phyloP scores from a whole-genome alignment of 2,329 filamentous ascomycete genomes.

The Clarireedia sp. region DNA sequence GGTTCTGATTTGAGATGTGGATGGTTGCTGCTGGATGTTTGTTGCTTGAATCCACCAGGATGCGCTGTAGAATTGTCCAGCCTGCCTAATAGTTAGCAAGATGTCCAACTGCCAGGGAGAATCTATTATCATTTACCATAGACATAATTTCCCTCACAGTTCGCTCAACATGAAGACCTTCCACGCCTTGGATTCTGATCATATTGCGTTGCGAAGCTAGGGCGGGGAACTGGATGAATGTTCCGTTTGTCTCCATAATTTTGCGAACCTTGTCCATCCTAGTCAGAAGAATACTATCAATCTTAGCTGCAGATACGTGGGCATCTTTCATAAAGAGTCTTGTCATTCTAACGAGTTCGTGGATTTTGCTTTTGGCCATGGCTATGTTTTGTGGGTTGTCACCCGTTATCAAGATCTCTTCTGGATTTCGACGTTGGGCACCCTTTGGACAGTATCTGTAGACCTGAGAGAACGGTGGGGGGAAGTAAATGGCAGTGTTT shows the following conservation, averaged over 20 bases:
- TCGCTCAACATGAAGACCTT: constrained; percentile 88
- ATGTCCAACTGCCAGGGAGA: not conserved
- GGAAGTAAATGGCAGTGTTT: constrained; percentile 96
- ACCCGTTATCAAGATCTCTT: constrained; percentile 93
- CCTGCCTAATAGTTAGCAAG: constrained; percentile 41
- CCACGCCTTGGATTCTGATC: constrained; percentile 84
- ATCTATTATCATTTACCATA: constrained; percentile 50
- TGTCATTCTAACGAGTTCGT: constrained; percentile 72
- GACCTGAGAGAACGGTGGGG: constrained; percentile 83
- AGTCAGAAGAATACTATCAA: constrained; percentile 86
- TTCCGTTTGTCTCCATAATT: constrained; percentile 94
- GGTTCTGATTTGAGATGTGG: constrained; percentile 55
- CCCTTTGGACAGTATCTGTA: constrained; percentile 84
- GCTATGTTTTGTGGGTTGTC: constrained; percentile 78
- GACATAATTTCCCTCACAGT: constrained; percentile 95
- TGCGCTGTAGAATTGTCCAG: constrained; percentile 94
- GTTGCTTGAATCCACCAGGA: constrained; percentile 88
- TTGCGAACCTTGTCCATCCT: constrained; percentile 94
- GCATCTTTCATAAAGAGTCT: constrained; percentile 90
- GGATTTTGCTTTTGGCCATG: constrained; percentile 82
- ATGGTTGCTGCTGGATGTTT: constrained; percentile 56
- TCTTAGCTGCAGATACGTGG: constrained; percentile 80
- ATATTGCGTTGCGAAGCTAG: constrained; percentile 77
- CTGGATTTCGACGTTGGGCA: constrained; percentile 71
- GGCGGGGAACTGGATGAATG: constrained; percentile 85